These are phyloP conservation scores for Gossypium arboreum DNA, from an alignment of 345 rosid species.

Conservation along the genomic window DNA sequence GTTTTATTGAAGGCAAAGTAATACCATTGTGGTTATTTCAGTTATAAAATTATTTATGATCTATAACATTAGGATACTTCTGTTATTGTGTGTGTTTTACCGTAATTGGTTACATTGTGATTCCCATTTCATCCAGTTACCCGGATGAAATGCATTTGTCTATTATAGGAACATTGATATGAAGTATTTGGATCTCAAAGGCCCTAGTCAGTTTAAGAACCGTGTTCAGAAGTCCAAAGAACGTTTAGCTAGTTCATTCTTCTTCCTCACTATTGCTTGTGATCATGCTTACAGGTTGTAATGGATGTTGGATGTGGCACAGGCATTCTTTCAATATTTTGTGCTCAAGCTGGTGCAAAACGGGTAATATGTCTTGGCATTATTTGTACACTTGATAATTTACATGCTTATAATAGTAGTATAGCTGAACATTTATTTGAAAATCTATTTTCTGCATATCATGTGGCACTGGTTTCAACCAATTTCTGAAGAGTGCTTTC, in stretches of 20 bases:
- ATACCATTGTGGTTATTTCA: slow-evolving; percentile 24
- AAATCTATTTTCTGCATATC: background rate
- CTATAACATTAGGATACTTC: background rate
- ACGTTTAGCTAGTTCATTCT: background rate
- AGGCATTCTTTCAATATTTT: slow-evolving; percentile 94
- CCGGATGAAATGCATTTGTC: background rate
- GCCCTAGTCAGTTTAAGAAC: background rate
- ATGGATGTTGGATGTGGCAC: slow-evolving; percentile 99
- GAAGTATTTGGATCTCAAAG: slow-evolving; percentile 3
- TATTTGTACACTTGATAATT: background rate
- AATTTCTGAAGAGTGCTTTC: background rate
- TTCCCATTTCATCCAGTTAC: background rate
- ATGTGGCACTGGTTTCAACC: background rate
- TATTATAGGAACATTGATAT: background rate
- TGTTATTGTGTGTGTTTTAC: background rate
- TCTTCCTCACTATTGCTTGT: slow-evolving; percentile 20
- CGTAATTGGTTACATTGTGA: background rate
- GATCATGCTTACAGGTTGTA: slow-evolving; percentile 59
- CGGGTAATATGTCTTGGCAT: slow-evolving; percentile 40
- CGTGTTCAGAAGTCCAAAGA: background rate
- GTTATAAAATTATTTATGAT: slow-evolving; percentile 6
- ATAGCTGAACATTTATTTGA: background rate
- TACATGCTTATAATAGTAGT: background rate
- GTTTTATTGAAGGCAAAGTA: slow-evolving; percentile 91
- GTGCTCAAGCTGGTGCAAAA: slow-evolving; percentile 98